phyloP scores from a whole-genome alignment of 225 moss, liverwort and hornwort species.

The Pseudoscleropodium purum region DNA sequence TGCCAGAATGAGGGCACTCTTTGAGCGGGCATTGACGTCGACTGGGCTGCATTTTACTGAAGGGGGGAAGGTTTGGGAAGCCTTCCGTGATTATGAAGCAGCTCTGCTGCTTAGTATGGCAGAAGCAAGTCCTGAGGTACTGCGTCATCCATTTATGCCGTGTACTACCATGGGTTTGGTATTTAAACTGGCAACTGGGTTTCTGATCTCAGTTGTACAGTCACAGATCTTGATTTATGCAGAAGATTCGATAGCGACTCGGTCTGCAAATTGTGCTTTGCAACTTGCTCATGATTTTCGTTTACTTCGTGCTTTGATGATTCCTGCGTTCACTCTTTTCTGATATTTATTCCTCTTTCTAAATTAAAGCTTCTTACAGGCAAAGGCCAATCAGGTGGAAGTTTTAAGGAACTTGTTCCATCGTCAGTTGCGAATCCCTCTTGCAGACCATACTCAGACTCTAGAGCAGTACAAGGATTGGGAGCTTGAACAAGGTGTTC shows the following conservation, averaged over 20 bases:
- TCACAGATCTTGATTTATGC: background rate
- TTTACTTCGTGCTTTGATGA: background rate
- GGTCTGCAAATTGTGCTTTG: background rate
- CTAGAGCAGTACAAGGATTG: conserved; percentile 78
- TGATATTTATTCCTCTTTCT: background rate
- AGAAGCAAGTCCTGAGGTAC: conserved; percentile 62
- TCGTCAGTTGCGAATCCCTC: conserved; percentile 79
- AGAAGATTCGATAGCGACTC: background rate
- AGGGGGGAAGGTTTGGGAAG: conserved; percentile 91
- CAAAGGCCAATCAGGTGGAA: conserved; percentile 64
- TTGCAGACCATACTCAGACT: conserved; percentile 40
- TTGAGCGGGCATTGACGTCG: conserved; percentile 74
- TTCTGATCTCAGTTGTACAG: background rate
- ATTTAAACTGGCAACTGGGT: background rate
- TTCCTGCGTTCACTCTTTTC: background rate
- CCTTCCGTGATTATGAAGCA: conserved; percentile 81
- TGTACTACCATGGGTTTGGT: background rate
- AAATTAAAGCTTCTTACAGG: conserved; percentile 27
- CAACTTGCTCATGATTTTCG: background rate
- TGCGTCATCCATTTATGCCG: background rate
- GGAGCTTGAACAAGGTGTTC: conserved; percentile 68
- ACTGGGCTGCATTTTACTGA: conserved; percentile 81
- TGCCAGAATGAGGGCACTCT: conserved; percentile 69
- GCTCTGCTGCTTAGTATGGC: conserved; percentile 49
- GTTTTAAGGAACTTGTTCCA: conserved; percentile 61